Evolutionary conservation across 805 yeast species (phyloP).

Genomic region (Ogataea polymorpha): DNA sequence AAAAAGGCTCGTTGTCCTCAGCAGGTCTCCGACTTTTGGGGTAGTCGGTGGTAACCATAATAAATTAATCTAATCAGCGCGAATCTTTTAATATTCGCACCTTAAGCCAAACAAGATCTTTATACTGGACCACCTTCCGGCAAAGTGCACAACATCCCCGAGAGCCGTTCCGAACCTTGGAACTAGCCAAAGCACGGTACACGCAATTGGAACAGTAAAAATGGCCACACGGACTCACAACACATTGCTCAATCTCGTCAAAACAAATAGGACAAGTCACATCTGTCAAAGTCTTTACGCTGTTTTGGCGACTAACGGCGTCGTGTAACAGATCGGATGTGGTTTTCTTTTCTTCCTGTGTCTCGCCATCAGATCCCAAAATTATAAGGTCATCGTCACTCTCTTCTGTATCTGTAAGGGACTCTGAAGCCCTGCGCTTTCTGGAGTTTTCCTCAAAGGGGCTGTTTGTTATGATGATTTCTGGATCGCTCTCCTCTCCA

Average conservation of each 20-base stretch:
- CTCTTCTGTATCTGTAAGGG: slow-evolving; percentile 26
- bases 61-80: slow-evolving; percentile 5
- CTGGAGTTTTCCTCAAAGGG: slow-evolving; percentile 3
- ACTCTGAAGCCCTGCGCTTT: slow-evolving; percentile 1
- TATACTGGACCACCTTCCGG: slow-evolving; percentile 29
- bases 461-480: slow-evolving; percentile 5
- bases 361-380: slow-evolving; percentile 36
- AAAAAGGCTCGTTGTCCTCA: neutral
- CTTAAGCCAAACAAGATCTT: slow-evolving; percentile 32
- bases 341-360: slow-evolving; percentile 28
- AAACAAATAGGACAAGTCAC: slow-evolving; percentile 54
- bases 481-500: slow-evolving; percentile 5
- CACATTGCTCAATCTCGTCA: slow-evolving; percentile 47
- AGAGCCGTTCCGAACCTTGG: slow-evolving; percentile 29
- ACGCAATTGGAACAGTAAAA: slow-evolving; percentile 52
- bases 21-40: slow-evolving; percentile 11
- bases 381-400: slow-evolving; percentile 29
- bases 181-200: slow-evolving; percentile 47
- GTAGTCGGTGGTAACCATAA: slow-evolving; percentile 4
- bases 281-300: slow-evolving; percentile 31
- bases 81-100: slow-evolving; percentile 18
- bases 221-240: slow-evolving; percentile 57
- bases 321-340: slow-evolving; percentile 34
- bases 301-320: slow-evolving; percentile 18
- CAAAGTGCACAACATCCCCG: slow-evolving; percentile 35